Percentiles rank a stretch among this genome's conserved stretches.
These are phyloP conservation scores for Cladosporium sp. DNA, from an alignment of 2,329 filamentous ascomycete genomes.

Conservation along the genomic window DNA sequence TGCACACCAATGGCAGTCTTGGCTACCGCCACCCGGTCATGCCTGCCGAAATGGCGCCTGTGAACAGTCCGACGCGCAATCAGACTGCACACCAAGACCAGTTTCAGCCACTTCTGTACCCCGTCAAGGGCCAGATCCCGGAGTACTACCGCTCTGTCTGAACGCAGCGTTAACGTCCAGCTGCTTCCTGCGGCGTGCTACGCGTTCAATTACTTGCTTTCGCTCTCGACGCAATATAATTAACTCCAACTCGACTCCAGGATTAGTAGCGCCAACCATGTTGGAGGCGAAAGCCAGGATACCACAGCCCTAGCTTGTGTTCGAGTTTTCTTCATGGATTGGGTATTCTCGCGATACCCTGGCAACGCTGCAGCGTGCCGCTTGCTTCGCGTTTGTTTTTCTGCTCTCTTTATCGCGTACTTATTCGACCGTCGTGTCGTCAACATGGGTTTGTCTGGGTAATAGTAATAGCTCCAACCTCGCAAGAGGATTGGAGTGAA, in stretches of 20 bases:
- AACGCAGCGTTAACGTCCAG: not conserved
- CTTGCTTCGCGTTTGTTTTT: not conserved
- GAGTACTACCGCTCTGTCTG: not conserved
- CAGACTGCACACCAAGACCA: not conserved
- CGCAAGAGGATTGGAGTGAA: not conserved
- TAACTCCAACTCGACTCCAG: not conserved
- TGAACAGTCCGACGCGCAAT: not conserved
- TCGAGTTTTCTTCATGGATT: not conserved
- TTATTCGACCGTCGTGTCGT: not conserved
- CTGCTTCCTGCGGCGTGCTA: no score
- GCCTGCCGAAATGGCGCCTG: not conserved
- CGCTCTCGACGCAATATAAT: not conserved
- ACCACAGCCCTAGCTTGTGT: not conserved
- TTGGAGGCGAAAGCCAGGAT: conserved; percentile 10
- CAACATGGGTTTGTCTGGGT: not conserved
- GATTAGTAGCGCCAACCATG: not conserved
- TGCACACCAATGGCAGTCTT: conserved; percentile 2
- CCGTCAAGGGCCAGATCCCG: conserved; percentile 2
- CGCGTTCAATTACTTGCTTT: not conserved
- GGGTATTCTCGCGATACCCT: conserved; percentile 1
- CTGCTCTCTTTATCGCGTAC: not conserved
- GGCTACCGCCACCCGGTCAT: conserved; percentile 8
- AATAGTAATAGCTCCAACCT: conserved; percentile 3
- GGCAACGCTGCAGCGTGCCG: not conserved
- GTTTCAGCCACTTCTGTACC: not conserved